Evolutionary conservation across 2,329 filamentous ascomycete species (phyloP), one percentile per base, ranked within the genome.

Genomic region (Neonectria coccinea): DNA sequence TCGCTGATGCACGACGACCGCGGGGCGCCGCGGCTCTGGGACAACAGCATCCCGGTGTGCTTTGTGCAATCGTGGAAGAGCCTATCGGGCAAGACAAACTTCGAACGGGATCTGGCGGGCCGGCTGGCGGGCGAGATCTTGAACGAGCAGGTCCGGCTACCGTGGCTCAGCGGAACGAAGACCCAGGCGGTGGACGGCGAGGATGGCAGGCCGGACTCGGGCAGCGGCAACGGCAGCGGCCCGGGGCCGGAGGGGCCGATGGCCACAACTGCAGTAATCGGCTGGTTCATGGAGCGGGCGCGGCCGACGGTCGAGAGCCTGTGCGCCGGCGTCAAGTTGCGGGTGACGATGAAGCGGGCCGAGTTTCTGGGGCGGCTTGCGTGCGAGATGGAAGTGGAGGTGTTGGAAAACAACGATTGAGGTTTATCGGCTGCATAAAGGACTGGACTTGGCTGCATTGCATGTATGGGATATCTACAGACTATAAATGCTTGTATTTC

Each of bases 41-140:
- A 71, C 60, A 73, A 73, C 53, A 72, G 70, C 54, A 69, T 74
- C 9, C 71, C 72, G 33, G 71, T 74, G 51, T 74, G 72, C 56
- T 72, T 74, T 25, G 63, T 73, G 25, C 72, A 74, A 45, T 62
- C 71, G 42, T 74, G 71, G 72, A 58, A 66, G 47, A 72, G 70
- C 59, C 66, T 74, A 14, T 74, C 71, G 25, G 71, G 70, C 1
- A 58, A 45, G 29, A 57, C 65, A n/a, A 54, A 56, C 7, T 74
- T 69, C 53, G 67, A 70, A 52, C 61, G 62, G 7, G 66, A 57
- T 14, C 62, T 70, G 33, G 70, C 72, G 9, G 70, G 70, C 27
- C 70, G 70, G 14, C 42, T 73, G 9, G 69, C 71, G 29, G 70
- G 72, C 16, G 71, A 73, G n/a, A 70, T 73, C 59, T 65, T 73